Conservation (phyloP, 148 eudicot species). For the Camellia sinensis region DNA sequence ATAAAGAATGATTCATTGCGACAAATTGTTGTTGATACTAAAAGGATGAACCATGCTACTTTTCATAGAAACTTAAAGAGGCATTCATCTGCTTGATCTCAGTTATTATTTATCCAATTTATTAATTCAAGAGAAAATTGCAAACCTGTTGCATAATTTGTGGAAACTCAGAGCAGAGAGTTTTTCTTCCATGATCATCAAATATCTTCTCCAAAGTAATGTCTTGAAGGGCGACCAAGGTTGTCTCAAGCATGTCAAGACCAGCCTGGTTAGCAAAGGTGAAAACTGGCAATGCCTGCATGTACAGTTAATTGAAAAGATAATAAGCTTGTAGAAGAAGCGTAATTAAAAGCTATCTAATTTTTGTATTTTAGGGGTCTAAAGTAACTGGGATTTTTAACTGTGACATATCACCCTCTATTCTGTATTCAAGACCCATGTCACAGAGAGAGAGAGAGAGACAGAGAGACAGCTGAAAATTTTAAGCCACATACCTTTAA, state of each 20-base stretch:
- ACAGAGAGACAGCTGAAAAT: background rate
- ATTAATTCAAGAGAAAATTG: background rate
- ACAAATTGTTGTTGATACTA: no score
- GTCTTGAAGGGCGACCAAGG: conserved; percentile 75
- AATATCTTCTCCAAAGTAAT: conserved; percentile 60
- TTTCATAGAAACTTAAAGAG: no score
- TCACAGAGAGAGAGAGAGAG: background rate
- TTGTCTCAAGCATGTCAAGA: conserved; percentile 76
- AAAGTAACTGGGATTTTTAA: no score
- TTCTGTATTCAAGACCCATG: background rate
- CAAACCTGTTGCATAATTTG: conserved; percentile 62
- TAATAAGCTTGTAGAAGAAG: background rate
- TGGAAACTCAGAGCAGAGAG: conserved; percentile 63
- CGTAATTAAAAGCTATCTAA: no score
- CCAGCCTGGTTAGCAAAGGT: conserved; percentile 78
- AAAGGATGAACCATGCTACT: no score
- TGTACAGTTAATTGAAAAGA: background rate
- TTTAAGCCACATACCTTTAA: conserved; percentile 49
- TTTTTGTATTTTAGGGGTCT: no score
- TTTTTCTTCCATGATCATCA: conserved; percentile 64
- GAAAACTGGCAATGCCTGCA: conserved; percentile 68
- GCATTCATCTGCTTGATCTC: background rate
- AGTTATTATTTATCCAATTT: background rate
- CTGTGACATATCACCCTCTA: no score
- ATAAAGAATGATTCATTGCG: no score